Percentiles rank a stretch among this genome's conserved stretches.
These are phyloP conservation scores for Penicillium angulare DNA, from an alignment of 495 filamentous ascomycete species.

Conservation along the genomic window DNA sequence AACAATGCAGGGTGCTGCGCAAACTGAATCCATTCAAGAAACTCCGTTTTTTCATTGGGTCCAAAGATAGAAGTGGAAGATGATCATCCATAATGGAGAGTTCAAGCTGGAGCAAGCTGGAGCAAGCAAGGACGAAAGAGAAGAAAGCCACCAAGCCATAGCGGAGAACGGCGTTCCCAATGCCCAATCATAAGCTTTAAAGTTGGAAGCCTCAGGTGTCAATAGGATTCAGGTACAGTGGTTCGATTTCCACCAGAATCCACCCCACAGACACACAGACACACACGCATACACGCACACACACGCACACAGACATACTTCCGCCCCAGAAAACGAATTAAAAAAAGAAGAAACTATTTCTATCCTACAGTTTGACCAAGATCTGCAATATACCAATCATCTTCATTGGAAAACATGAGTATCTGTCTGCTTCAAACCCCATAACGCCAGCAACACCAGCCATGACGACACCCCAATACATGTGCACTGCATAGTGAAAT, in stretches of 20 bases:
- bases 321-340: too few species aligned
- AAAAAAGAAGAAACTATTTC: too few species aligned
- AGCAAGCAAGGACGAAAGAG: not conserved
- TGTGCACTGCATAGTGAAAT: not conserved
- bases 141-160: not conserved
- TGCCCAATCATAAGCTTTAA: not conserved
- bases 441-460: too few species aligned
- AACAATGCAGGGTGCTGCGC: not conserved
- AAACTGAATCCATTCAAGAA: too few species aligned
- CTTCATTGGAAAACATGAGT: too few species aligned
- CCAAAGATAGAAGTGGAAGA: not conserved
- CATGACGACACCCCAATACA: too few species aligned
- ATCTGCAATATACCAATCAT: too few species aligned
- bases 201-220: not conserved
- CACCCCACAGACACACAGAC: not conserved
- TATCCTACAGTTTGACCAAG: too few species aligned
- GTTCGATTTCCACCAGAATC: not conserved
- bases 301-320: not conserved
- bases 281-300: not conserved
- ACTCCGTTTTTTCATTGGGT: not conserved
- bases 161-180: too few species aligned
- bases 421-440: too few species aligned
- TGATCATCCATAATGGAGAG: not conserved
- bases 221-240: not conserved
- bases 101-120: too few species aligned